These are phyloP conservation scores for Schizonepeta tenuifolia DNA, from an alignment of 257 asterid species.

Conservation along the genomic window DNA sequence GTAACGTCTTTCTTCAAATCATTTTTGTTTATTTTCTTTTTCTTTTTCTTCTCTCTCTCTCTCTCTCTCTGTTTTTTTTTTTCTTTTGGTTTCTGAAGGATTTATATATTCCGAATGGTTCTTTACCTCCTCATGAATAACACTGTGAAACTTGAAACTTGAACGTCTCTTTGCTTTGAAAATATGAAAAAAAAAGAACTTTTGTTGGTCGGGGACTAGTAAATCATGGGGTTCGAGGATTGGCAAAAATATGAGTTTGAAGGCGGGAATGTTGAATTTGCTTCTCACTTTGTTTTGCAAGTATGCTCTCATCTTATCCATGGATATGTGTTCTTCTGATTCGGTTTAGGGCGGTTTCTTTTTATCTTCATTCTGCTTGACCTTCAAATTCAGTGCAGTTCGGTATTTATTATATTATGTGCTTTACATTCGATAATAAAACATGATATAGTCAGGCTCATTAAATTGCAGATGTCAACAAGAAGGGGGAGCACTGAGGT, in stretches of 20 bases:
- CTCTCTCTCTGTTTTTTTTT: too few species aligned
- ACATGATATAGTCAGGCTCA: slow-evolving; percentile 16
- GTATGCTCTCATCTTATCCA: not conserved
- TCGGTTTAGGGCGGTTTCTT: not conserved
- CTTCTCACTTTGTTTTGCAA: not conserved
- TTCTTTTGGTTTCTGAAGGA: not conserved
- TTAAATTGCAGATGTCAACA: slow-evolving; percentile 69
- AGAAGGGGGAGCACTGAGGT: slow-evolving; percentile 87
- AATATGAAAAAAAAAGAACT: not conserved
- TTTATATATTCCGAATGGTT: not conserved
- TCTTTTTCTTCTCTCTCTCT: too few species aligned
- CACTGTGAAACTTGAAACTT: not conserved
- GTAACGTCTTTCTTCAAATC: not conserved
- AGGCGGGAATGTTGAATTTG: slow-evolving; percentile 9
- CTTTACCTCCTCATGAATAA: not conserved
- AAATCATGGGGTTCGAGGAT: not conserved
- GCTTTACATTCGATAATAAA: slow-evolving; percentile 7
- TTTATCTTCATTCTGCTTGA: slow-evolving; percentile 7
- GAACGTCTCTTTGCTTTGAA: too few species aligned
- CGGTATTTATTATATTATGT: not conserved
- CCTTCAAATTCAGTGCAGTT: slow-evolving; percentile 1
- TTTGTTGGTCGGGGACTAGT: not conserved
- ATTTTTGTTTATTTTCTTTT: too few species aligned
- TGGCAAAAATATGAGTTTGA: not conserved
- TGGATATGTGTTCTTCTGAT: slow-evolving; percentile 10